Base-by-base conservation (phyloP, 2,329 filamentous ascomycete species). In the Monilinia fructicola region DNA sequence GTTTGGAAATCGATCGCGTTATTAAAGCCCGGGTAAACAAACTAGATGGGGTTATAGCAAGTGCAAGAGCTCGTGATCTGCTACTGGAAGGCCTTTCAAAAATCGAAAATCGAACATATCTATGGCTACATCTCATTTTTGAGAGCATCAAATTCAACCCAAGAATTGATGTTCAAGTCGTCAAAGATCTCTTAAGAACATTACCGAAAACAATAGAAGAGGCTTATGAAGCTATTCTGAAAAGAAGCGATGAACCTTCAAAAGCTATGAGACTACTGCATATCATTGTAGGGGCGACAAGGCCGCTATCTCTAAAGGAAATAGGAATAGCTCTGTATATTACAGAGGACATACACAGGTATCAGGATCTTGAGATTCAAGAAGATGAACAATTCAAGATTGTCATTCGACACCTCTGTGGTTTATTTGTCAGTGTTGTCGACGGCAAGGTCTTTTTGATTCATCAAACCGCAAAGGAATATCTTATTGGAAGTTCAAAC, bases 91-190 rank as follows among this genome's bases (percentile, higher is more conserved):
- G 61, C 38, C 18, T 54, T 10, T 55, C 18, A 7, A 54, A 46
- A 46, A 28, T 48, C 10, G 7, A 64, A 31, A 64, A 64, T n/a
- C 66, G 66, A 28, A 67, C 66, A 16, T 67, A 67, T 55, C 61
- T 67, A 38, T 67, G 66, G 66, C 38, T 67, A 52, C 54, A 63
- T 56, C 54, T 67, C 21, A 52, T 65, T 31, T 60, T 67, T 14
- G 46, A 65, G 23, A 44, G 21, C 7, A 64, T 64, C 11, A 40
- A 46, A 64, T 52, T 4, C 11, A 28, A 40, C 35, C 3, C 48
- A 53, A 42, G 59, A 52, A 40, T 62, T 31, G 48, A 38, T 21
- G 38, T 23, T 12, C 10, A 28, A n/a, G 21, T 1, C 2, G 48
- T 66, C 7, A 14, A 52, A 18, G 16, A 9, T 21, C 46, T 62